phyloP scores from a whole-genome alignment of 1,139 yeast species.

The Pichia sp. region DNA sequence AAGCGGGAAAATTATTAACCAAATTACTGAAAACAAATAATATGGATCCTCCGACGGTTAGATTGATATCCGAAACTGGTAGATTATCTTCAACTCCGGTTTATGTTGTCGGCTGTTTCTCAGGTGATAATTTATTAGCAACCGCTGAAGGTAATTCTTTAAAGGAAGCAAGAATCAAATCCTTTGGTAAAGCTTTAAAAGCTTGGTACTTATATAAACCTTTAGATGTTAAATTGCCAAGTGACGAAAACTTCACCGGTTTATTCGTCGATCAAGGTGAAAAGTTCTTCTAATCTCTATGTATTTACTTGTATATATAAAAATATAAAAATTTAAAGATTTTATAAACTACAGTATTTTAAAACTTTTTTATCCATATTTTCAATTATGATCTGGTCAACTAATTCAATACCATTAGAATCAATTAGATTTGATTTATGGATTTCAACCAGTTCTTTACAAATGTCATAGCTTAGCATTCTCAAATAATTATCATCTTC shows the following conservation, averaged over 20 bases:
- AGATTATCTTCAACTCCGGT: constrained; percentile 78
- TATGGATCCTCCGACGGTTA: constrained; percentile 68
- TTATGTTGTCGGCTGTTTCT: constrained; percentile 85
- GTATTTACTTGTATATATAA: neutral
- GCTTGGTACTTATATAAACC: constrained; percentile 91
- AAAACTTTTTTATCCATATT: constrained; percentile 17
- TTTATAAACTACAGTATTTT: constrained; percentile 2
- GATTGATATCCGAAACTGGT: constrained; percentile 91
- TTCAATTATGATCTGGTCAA: constrained; percentile 23
- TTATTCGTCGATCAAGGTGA: constrained; percentile 50
- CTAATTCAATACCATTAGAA: constrained; percentile 18
- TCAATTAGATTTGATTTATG: constrained; percentile 15
- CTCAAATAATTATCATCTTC: constrained; percentile 18
- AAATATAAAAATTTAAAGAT: too few species aligned
- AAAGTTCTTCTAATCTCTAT: constrained; percentile 30
- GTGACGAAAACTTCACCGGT: constrained; percentile 46
- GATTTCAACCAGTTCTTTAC: constrained; percentile 18
- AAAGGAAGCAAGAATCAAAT: constrained; percentile 86
- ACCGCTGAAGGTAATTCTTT: constrained; percentile 95
- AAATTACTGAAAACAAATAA: constrained; percentile 72
- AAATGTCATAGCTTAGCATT: constrained; percentile 18
- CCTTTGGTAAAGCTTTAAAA: constrained; percentile 85
- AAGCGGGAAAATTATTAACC: constrained; percentile 81
- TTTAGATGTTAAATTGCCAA: constrained; percentile 51
- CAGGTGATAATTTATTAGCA: constrained; percentile 77